These are phyloP conservation scores for Spongiforma sp. DNA, from an alignment of 1,284 basidiomycete species.

Conservation along the genomic window DNA sequence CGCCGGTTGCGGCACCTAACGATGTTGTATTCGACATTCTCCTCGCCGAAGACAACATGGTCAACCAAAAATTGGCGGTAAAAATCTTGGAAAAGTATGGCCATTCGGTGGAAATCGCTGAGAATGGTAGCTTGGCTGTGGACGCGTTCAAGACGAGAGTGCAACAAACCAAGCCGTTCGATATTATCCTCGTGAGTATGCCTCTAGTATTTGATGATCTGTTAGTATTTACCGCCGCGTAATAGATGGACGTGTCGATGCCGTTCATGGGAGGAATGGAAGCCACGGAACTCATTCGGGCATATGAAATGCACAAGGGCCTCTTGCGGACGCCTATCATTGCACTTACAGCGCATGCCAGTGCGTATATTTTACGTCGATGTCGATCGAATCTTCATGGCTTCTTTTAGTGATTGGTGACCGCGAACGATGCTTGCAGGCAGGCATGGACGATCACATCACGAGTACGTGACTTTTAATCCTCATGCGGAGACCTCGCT, in stretches of 20 bases:
- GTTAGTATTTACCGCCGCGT: background rate
- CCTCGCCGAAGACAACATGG: constrained; percentile 97
- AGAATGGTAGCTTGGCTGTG: constrained; percentile 93
- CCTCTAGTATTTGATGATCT: background rate
- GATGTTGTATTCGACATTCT: constrained; percentile 93
- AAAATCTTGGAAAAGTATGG: constrained; percentile 98
- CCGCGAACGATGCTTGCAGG: constrained; percentile 90
- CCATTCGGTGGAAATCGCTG: constrained; percentile 95
- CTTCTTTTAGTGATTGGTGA: constrained; percentile 87
- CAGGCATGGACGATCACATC: constrained; percentile 85
- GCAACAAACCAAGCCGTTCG: constrained; percentile 76
- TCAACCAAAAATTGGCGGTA: constrained; percentile 97
- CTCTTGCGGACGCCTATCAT: constrained; percentile 90
- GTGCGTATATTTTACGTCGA: constrained; percentile 50
- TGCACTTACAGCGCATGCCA: constrained; percentile 92
- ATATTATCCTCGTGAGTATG: constrained; percentile 80
- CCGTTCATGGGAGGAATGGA: constrained; percentile 97
- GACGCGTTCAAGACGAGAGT: constrained; percentile 86
- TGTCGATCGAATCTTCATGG: constrained; percentile 11
- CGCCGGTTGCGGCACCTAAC: constrained; percentile 78
- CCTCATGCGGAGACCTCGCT: background rate
- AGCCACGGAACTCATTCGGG: constrained; percentile 81
- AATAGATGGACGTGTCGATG: constrained; percentile 98
- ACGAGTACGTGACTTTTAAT: constrained; percentile 61
- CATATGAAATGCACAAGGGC: constrained; percentile 80